A percentile compares a stretch with the other conserved stretches of the same genome.
phyloP scores from a whole-genome alignment of 2,329 filamentous ascomycete species.

The Cercospora sojina region DNA sequence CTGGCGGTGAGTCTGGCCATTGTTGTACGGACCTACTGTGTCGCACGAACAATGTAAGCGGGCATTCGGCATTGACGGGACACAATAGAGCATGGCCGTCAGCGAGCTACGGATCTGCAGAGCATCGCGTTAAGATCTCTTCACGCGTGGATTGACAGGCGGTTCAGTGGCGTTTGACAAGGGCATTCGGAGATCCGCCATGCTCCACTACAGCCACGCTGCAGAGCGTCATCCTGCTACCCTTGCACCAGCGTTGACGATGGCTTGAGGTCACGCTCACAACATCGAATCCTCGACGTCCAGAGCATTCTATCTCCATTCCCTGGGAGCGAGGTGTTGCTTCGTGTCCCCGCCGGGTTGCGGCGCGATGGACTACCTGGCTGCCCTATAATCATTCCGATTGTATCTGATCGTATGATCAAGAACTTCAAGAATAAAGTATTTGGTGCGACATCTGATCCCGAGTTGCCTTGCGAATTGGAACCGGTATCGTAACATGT shows the following conservation, averaged over 20 bases:
- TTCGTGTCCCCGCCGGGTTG: not conserved
- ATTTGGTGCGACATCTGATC: not conserved
- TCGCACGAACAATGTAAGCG: constrained; percentile 2
- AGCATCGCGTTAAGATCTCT: not conserved
- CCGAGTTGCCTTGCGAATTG: not conserved
- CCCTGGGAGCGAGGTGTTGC: not conserved
- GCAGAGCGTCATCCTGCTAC: not conserved
- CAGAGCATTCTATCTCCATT: not conserved
- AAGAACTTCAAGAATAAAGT: not conserved
- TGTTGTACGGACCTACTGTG: not conserved
- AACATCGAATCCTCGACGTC: not conserved
- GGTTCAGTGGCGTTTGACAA: not conserved
- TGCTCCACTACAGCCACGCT: not conserved
- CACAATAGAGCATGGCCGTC: constrained; percentile 2
- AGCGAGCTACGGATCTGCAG: not conserved
- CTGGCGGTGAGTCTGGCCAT: constrained; percentile 8
- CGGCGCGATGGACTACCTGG: not conserved
- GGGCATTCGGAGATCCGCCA: not conserved
- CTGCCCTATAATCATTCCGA: not conserved
- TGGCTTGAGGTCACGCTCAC: not conserved
- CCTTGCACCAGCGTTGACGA: not conserved
- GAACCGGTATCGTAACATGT: not conserved
- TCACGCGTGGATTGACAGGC: constrained; percentile 6
- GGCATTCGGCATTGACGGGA: constrained; percentile 1
- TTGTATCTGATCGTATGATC: not conserved